Evolutionary conservation across 2,329 filamentous ascomycete species (phyloP), one percentile per base, ranked within the genome.

Genomic region (Fusarium armeniacum): DNA sequence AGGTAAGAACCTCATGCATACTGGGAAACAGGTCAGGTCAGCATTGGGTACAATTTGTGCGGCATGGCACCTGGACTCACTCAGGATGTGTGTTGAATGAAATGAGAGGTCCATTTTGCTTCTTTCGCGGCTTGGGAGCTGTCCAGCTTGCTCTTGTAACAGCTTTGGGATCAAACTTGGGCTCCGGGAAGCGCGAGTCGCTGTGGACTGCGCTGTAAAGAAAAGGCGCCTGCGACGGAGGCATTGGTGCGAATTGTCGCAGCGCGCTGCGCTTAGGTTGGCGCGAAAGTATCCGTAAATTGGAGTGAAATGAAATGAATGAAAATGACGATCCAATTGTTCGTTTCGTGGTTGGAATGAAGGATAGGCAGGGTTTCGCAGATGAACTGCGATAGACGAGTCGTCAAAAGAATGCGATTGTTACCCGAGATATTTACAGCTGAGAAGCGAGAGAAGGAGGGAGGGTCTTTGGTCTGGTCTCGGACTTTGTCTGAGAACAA

Each of bases 31-130:
- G 9, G 46, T 44, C 30, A 66, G 46, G 50, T 62, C 26, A 69
- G 50, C 30, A 36, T 32, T 47, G 20, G 7, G 2, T 20, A 22
- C 26, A 13, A 33, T 45, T 26, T 22, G 47, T 41, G 49, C 30
- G 33, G 47, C 11, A 18, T 41, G 35, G 43, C 10, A 30, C 26
- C 22, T 26, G 26, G 20, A 82, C 89, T 76, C 85, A 93, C 91
- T 98, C 94, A 2, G 94, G 94, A 79, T 97, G 94, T 61, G 88
- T 86, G 79, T 97, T 96, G 84, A 97, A 91, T 63, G 91, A 87
- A 67, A 98, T 82, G 69, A 97, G 82, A 15, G 93, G 94, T 0
- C 93, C 94, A 55, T 92, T 85, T 45, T 85, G 86, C 84, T 91
- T 91, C 43, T 87, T 85, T 75, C 86, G 90, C 28, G 81, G 83